Evolutionary conservation across 306 rosid species (phyloP), one percentile per base, ranked within the genome.

Genomic region (Quercus robur): DNA sequence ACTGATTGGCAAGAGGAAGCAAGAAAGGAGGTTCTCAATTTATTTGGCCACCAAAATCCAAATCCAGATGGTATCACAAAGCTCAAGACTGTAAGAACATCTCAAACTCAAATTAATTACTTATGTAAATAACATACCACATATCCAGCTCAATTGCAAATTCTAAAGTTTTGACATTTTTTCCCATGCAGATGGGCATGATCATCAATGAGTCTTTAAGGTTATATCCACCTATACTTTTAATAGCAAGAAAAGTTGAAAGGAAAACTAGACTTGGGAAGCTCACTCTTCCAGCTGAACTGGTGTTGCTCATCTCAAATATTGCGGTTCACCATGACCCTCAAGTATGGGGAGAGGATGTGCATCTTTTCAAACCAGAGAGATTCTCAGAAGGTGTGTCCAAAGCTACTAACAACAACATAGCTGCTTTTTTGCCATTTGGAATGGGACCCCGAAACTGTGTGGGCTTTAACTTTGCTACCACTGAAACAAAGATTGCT

Each of bases 341-440:
- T 73, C 55, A 64, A 6, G 18, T 38, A 23, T 82, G 85, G 82
- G 85, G 85, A 38, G 44, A 56, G 68, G 85, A 82, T 31, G 85
- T 44, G 62, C 41, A 82, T 10, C 46, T 19, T 4, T 82, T 82
- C 72, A 82, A 68, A 63, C 85, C 85, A 54, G 78, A 78, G 71
- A 21, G 82, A 38, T 82, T 82, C 71, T 66, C 80, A 2, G 46
- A 82, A 56, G 79, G 82, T 15, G 61, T 82, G 49, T 6, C 76
- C 17, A 73, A 56, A 17, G 82, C 85, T 17, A 74, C 80, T 1
- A 46, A 67, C 56, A 75, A 78, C 44, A 82, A 74, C 46, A 11
- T 41, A 6, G 79, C 52, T 21, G 76, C 79, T 17, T 78, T 73
- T 76, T 72, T 77, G 1, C 82, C 85, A 5, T 82, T 82, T 15